These are phyloP conservation scores for Cytospora piceicola DNA, from an alignment of 2,329 filamentous ascomycete species.

Conservation along the genomic window DNA sequence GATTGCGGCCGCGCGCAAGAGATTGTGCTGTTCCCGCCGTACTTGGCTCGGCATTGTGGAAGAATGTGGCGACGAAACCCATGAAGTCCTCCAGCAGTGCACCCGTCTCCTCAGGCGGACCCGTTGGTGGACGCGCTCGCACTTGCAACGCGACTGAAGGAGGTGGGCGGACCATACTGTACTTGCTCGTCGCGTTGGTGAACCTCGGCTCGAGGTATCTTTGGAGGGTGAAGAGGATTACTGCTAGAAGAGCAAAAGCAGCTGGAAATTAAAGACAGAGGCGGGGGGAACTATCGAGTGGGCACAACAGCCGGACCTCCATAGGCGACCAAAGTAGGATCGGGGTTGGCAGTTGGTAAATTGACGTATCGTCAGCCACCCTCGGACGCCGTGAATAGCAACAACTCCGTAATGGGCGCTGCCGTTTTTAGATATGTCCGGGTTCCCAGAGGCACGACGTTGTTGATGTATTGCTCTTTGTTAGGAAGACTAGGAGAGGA, in stretches of 20 bases:
- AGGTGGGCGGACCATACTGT: slow-evolving; percentile 15
- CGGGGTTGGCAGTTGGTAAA: slow-evolving; percentile 11
- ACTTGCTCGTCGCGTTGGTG: slow-evolving; percentile 1
- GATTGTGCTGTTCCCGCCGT: slow-evolving; percentile 12
- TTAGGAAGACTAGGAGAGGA: too few relatives aligned
- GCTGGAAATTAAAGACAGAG: not conserved
- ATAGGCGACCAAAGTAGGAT: slow-evolving; percentile 17
- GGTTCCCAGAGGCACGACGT: not conserved
- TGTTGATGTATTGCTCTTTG: too few relatives aligned
- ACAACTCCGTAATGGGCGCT: not conserved
- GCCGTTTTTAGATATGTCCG: not conserved
- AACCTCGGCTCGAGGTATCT: not conserved
- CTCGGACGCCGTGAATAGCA: slow-evolving; percentile 11
- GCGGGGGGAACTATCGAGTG: slow-evolving; percentile 10
- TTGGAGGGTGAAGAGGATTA: slow-evolving; percentile 3
- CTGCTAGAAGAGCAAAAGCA: slow-evolving; percentile 6
- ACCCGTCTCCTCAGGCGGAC: slow-evolving; percentile 14
- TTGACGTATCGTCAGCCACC: slow-evolving; percentile 17
- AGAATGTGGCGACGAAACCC: slow-evolving; percentile 37
- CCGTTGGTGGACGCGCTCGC: slow-evolving; percentile 13
- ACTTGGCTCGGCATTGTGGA: slow-evolving; percentile 28
- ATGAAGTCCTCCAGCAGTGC: slow-evolving; percentile 36
- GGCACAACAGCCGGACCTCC: slow-evolving; percentile 14
- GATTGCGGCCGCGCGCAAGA: slow-evolving; percentile 14
- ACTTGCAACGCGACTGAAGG: slow-evolving; percentile 13